Conservation (phyloP, 768 basidiomycete genomes). For the Lanmaoa pseudosensibilis region DNA sequence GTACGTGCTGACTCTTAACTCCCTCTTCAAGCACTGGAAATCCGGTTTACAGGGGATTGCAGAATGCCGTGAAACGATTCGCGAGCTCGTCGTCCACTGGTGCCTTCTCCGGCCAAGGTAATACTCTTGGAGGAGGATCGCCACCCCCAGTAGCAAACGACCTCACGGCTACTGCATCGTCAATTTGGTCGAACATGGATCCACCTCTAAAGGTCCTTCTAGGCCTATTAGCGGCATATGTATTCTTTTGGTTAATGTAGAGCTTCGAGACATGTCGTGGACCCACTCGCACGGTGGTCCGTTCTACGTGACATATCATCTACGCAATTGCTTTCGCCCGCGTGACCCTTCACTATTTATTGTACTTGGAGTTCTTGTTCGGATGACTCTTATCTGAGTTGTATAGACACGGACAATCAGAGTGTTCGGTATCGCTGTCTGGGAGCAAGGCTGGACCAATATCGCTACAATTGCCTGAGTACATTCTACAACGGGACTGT, state of each 20-base stretch:
- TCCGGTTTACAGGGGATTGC: constrained; percentile 49
- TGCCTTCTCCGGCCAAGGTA: constrained; percentile 71
- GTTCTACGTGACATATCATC: neutral
- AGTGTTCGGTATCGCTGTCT: neutral
- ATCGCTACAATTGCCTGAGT: constrained; percentile 2
- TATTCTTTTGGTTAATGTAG: constrained; percentile 49
- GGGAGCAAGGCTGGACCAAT: neutral
- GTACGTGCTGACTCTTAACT: constrained; percentile 41
- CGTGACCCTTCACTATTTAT: neutral
- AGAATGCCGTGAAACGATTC: constrained; percentile 57
- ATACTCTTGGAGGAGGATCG: constrained; percentile 63
- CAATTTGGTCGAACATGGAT: constrained; percentile 50
- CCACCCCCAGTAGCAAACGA: constrained; percentile 38
- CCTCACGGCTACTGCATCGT: constrained; percentile 35
- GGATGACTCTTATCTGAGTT: neutral
- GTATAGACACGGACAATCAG: neutral
- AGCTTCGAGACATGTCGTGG: neutral
- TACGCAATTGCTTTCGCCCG: neutral
- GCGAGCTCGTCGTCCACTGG: constrained; percentile 39
- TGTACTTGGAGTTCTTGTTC: neutral
- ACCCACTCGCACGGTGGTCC: neutral
- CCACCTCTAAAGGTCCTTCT: constrained; percentile 69
- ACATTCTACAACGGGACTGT: neutral
- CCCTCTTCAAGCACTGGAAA: constrained; percentile 1
- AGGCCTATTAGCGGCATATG: constrained; percentile 62